Evolutionary conservation across 1,139 yeast species (phyloP).

Genomic region (Wickerhamiella pararugosa): DNA sequence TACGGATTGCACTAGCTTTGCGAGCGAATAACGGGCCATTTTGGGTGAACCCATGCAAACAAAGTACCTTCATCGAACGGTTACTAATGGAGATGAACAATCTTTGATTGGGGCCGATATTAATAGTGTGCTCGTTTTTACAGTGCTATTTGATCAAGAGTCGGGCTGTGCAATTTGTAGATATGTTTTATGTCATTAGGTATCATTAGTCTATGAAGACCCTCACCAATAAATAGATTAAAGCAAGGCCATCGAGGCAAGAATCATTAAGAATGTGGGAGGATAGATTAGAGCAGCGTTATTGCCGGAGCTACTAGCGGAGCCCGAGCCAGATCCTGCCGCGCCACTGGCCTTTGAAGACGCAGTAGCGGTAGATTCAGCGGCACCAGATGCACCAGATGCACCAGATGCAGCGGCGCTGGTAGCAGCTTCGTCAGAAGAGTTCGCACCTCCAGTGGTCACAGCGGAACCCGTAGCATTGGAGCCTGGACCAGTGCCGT

Average conservation of each 20-base stretch:
- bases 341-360: not conserved
- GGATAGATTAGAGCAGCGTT: not conserved
- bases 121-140: no score
- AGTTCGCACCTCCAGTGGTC: not conserved
- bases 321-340: not conserved
- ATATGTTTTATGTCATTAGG: no score
- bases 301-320: not conserved
- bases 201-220: no score
- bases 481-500: conserved; percentile 5
- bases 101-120: no score
- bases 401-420: not conserved
- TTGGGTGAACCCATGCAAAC: conserved; percentile 49
- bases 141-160: no score
- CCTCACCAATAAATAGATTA: no score
- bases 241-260: no score
- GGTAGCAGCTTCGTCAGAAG: not conserved
- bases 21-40: conserved; percentile 61
- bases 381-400: not conserved
- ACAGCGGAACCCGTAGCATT: conserved; percentile 5
- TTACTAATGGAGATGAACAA: no score
- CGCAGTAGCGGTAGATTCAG: conserved; percentile 2
- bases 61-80: conserved; percentile 27
- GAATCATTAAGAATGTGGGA: no score
- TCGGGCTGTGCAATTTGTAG: no score
- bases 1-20: conserved; percentile 66